Percentiles rank a stretch among this genome's conserved stretches.
These are phyloP conservation scores for Eleusine indica DNA, from an alignment of 176 grass and related monocot genomes.

Conservation along the genomic window DNA sequence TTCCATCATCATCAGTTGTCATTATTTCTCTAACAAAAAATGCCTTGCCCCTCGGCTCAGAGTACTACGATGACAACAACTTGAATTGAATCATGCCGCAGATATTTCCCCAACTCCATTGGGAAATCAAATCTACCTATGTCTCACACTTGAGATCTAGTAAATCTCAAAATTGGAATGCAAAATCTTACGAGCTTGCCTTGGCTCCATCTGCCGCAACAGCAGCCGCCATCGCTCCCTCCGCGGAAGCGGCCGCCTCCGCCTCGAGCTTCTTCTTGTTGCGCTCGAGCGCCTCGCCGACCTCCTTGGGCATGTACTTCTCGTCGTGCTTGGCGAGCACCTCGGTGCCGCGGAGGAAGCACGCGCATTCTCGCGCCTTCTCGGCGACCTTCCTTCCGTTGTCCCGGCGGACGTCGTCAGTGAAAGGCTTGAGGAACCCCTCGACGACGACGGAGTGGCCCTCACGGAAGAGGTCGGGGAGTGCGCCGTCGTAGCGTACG, in stretches of 20 bases:
- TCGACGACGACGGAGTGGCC: constrained; percentile 95
- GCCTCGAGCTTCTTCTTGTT: constrained; percentile 83
- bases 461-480: constrained; percentile 95
- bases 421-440: constrained; percentile 74
- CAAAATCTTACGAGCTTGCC: constrained; percentile 50
- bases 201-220: constrained; percentile 21
- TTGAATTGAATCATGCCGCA: constrained; percentile 26
- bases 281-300: constrained; percentile 86
- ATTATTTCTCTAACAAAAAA: constrained; percentile 54
- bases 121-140: constrained; percentile 33
- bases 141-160: constrained; percentile 36
- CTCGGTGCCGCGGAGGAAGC: constrained; percentile 76
- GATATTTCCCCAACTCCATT: constrained; percentile 7
- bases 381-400: constrained; percentile 56
- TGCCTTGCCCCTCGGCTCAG: not conserved
- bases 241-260: constrained; percentile 27
- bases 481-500: constrained; percentile 80
- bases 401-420: constrained; percentile 44
- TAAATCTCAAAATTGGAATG: constrained; percentile 23
- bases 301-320: constrained; percentile 99
- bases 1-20: constrained; percentile 23
- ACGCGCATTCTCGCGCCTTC: constrained; percentile 62
- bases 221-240: not conserved
- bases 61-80: constrained; percentile 38
- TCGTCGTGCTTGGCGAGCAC: constrained; percentile 99